Percentiles rank a stretch among this genome's conserved stretches.
These are phyloP conservation scores for Calonectria montana DNA, from an alignment of 2,329 filamentous ascomycete species.

Conservation along the genomic window DNA sequence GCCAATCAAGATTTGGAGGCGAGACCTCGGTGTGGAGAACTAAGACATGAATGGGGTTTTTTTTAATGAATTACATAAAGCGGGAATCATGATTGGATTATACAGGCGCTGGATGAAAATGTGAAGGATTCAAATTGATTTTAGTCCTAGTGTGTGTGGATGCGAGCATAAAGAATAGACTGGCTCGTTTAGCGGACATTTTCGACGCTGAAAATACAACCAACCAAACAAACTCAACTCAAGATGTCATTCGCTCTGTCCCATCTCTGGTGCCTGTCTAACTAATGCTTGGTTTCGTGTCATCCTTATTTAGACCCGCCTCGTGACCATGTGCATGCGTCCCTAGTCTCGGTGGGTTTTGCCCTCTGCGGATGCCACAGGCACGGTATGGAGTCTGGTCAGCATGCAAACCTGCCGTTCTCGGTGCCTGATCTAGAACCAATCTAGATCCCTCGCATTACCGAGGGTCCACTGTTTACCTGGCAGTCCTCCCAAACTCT, in stretches of 20 bases:
- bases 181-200: neutral
- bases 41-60: neutral
- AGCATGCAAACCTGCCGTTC: neutral
- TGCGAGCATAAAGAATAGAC: neutral
- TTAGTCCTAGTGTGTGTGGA: neutral
- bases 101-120: constrained; percentile 8
- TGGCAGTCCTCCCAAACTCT: neutral
- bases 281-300: constrained; percentile 3
- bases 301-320: neutral
- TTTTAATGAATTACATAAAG: constrained; percentile 1
- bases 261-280: neutral
- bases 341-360: neutral
- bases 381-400: neutral
- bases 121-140: neutral
- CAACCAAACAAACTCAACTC: neutral
- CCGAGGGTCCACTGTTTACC: neutral
- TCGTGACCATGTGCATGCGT: neutral
- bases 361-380: neutral
- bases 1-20: constrained; percentile 32
- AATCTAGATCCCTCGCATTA: neutral
- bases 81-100: constrained; percentile 1
- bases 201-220: neutral
- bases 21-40: constrained; percentile 21
- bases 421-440: constrained; percentile 5
- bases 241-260: neutral